Base-by-base conservation (phyloP, 2,329 filamentous ascomycete genomes). In the Epichloe brachyelytri region DNA sequence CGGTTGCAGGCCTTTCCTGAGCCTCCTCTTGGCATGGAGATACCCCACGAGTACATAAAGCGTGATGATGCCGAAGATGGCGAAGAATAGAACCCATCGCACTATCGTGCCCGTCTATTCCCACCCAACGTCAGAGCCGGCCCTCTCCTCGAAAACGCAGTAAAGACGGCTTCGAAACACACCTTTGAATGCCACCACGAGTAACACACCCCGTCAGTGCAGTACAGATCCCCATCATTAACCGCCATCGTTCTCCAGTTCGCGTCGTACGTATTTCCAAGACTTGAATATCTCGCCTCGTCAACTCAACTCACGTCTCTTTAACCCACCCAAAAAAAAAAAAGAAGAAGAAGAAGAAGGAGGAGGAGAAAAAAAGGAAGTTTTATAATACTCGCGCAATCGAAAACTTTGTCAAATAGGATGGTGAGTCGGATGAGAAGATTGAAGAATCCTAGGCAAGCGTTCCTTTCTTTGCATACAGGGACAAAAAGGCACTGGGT, bases 1-100 rank as follows among this genome's bases (percentile, higher is more conserved):
- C 15, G 86, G 83, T 17, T 73, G 71, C 38, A 81, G 70, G 1
- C 85, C 85, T 63, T 81, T 83, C 54, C 71, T 73, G 56, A 90
- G 72, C 45, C 87, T 75, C 44, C 69, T 68, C 63, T 79, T 79
- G 44, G 86, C 87, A 66, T 91, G 87, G 45, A 78, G 67, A 64
- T 85, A 85, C 54, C 85, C 85, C 53, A 79, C 72, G 50, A 86
- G 57, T 59, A 89, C 71, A 72, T 82, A 88, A 41, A 73, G 59
- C 49, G 79, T 63, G 60, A 87, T 67, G 53, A 80, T 51, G 51
- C 75, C 53, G 58, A 86, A 71, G 56, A 91, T 63, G 55, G 72
- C 68, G 54, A 78, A 76, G 61, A 90, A 79, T 53, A 91, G 68
- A 45, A 76, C 73, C 79, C 85, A 91, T 66, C 87, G 86, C 59